A percentile compares a stretch with the other conserved stretches of the same genome.
These are phyloP conservation scores for Collariella sp. DNA, from an alignment of 495 filamentous ascomycete species.

Conservation along the genomic window DNA sequence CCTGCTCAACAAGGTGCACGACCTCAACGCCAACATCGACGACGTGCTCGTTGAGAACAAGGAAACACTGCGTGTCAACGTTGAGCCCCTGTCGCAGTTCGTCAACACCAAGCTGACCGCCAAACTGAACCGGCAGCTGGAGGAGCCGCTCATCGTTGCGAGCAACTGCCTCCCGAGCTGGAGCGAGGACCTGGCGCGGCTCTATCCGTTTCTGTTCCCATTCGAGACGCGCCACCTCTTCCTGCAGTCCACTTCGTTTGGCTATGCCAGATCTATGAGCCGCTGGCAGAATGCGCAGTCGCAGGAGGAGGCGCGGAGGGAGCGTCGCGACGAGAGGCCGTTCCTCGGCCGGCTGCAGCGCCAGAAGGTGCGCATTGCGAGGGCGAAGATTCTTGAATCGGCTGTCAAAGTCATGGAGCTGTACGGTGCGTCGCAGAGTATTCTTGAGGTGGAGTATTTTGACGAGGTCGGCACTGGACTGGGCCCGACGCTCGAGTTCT, in stretches of 20 bases:
- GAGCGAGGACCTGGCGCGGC: conserved; percentile 92
- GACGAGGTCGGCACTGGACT: conserved; percentile 97
- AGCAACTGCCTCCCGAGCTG: conserved; percentile 94
- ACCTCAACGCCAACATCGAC: conserved; percentile 89
- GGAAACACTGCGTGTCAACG: conserved; percentile 56
- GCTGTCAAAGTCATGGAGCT: conserved; percentile 99
- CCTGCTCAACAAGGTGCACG: conserved; percentile 83
- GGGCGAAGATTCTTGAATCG: conserved; percentile 87
- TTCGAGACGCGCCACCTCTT: conserved; percentile 98
- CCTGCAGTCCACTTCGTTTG: conserved; percentile 95
- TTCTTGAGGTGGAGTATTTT: conserved; percentile 97
- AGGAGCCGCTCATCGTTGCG: conserved; percentile 97
- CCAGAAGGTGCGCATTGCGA: conserved; percentile 94
- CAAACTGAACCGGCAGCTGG: conserved; percentile 95
- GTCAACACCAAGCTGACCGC: conserved; percentile 98
- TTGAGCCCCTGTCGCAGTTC: conserved; percentile 85
- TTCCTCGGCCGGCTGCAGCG: conserved; percentile 91
- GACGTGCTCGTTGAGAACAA: conserved; percentile 91
- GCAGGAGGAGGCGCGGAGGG: conserved; percentile 66
- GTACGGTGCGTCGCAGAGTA: conserved; percentile 89
- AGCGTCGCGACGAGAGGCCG: conserved; percentile 79
- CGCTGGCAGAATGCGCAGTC: conserved; percentile 91
- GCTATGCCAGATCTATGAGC: conserved; percentile 94
- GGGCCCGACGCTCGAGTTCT: conserved; percentile 96
- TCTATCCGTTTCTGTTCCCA: conserved; percentile 98